Evolutionary conservation across 164 flowering plant species (phyloP).

Genomic region (Dillenia suffruticosa): DNA sequence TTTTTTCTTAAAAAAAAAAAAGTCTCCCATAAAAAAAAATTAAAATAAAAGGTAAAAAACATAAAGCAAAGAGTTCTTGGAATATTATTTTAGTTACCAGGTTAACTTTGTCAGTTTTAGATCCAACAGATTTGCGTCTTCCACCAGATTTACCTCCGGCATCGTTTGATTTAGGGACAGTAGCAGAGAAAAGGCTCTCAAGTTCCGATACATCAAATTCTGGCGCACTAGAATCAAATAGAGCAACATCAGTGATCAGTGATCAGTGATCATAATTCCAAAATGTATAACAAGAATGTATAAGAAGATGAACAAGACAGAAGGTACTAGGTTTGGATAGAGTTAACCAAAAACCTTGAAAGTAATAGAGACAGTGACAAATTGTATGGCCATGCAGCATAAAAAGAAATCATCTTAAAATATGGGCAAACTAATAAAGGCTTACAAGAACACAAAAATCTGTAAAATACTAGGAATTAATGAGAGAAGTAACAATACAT

Average conservation of each 20-base stretch:
- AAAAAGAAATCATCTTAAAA: too few relatives aligned
- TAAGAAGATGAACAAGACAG: too few relatives aligned
- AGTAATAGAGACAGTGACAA: too few relatives aligned
- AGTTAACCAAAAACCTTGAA: too few relatives aligned
- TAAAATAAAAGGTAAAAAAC: too few relatives aligned
- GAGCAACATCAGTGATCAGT: slow-evolving; percentile 4
- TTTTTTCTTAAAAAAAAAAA: too few relatives aligned
- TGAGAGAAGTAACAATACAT: slow-evolving; percentile 35
- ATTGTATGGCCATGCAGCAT: too few relatives aligned
- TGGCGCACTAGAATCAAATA: slow-evolving; percentile 50
- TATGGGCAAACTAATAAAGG: too few relatives aligned
- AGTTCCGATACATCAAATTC: slow-evolving; percentile 95
- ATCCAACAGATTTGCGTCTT: slow-evolving; percentile 73
- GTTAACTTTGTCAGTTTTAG: slow-evolving; percentile 77
- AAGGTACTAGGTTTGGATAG: too few relatives aligned
- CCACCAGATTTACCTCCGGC: slow-evolving; percentile 55
- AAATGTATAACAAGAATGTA: neutral
- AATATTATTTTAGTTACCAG: slow-evolving; percentile 42
- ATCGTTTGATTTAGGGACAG: slow-evolving; percentile 61
- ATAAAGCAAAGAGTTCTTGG: too few relatives aligned
- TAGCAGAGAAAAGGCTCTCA: slow-evolving; percentile 84
- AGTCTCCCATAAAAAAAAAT: too few relatives aligned
- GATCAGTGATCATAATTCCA: neutral
- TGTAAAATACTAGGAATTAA: neutral
- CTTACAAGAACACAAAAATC: too few relatives aligned